Percentiles rank a stretch among this genome's conserved stretches.
Conservation (phyloP, 257 asterid species). For the Plantago major region DNA sequence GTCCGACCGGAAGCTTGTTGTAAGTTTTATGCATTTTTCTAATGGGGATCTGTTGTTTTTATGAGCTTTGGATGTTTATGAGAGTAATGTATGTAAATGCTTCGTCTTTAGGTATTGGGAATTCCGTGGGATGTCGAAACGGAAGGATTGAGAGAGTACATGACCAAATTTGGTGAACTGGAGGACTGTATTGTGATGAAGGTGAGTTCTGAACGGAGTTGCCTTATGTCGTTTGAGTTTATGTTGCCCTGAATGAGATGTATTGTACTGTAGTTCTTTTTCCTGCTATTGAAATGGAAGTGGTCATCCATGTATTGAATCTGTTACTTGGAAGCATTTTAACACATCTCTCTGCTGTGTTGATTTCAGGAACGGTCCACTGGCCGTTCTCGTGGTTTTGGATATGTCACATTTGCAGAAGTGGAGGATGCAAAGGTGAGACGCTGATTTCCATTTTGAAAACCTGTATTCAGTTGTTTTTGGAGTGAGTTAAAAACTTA, state of each 20-base stretch:
- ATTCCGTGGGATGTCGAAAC: conserved; percentile 99
- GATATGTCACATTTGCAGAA: conserved; percentile 83
- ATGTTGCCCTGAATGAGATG: not conserved
- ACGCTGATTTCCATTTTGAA: conserved; percentile 3
- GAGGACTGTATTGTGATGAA: conserved; percentile 98
- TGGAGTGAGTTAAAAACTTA: conserved; percentile 7
- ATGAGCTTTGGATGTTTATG: conserved; percentile 8
- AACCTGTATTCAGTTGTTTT: not conserved
- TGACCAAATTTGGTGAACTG: conserved; percentile 91
- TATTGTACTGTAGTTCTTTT: conserved; percentile 4
- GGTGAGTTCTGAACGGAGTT: conserved; percentile 35
- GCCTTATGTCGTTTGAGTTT: not conserved
- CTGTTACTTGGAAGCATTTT: not conserved
- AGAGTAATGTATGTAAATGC: conserved; percentile 10
- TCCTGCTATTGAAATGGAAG: not conserved
- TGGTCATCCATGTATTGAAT: not conserved
- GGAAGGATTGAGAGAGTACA: conserved; percentile 85
- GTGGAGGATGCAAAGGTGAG: conserved; percentile 85
- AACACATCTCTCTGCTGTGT: conserved; percentile 13
- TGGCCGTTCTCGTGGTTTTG: conserved; percentile 98
- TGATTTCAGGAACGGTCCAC: conserved; percentile 80
- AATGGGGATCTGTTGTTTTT: not conserved
- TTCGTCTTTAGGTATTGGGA: conserved; percentile 71
- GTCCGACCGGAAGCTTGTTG: conserved; percentile 95
- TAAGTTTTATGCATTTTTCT: conserved; percentile 31